Conservation (phyloP, 2,329 filamentous ascomycete genomes). For the Colletotrichum tofieldiae region DNA sequence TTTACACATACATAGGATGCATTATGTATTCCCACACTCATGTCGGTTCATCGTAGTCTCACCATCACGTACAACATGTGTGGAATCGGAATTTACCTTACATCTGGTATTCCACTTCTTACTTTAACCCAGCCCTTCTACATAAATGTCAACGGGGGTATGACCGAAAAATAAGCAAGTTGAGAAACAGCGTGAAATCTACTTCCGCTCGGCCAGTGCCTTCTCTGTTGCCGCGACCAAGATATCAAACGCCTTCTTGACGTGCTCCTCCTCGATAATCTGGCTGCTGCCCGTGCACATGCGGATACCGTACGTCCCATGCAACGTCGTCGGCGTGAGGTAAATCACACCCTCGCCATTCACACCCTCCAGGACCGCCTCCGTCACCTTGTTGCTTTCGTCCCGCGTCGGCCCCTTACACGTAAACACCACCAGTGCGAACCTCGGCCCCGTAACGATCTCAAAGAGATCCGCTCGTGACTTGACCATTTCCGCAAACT, state of each 20-base stretch:
- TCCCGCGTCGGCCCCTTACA: constrained; percentile 61
- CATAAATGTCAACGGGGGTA: not conserved
- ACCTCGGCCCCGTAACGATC: constrained; percentile 81
- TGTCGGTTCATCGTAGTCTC: not conserved
- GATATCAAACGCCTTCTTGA: constrained; percentile 82
- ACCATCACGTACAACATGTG: not conserved
- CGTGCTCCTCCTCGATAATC: constrained; percentile 79
- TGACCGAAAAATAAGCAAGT: no score
- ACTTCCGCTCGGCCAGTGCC: constrained; percentile 53
- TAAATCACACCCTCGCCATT: constrained; percentile 85
- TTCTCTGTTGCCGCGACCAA: constrained; percentile 77
- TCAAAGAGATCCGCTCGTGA: constrained; percentile 79
- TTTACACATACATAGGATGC: no score
- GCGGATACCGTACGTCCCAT: constrained; percentile 83
- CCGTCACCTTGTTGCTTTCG: constrained; percentile 78
- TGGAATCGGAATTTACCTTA: not conserved
- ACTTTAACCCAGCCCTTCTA: no score
- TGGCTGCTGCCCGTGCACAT: constrained; percentile 82
- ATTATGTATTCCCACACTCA: not conserved
- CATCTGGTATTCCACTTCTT: no score
- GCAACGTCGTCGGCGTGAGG: constrained; percentile 83
- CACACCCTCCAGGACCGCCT: constrained; percentile 81
- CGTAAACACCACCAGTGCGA: constrained; percentile 84
- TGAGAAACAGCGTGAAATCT: not conserved
- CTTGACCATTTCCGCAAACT: constrained; percentile 75